These are phyloP conservation scores for Daldinia sp. DNA, from an alignment of 2,329 filamentous ascomycete genomes.

Conservation along the genomic window DNA sequence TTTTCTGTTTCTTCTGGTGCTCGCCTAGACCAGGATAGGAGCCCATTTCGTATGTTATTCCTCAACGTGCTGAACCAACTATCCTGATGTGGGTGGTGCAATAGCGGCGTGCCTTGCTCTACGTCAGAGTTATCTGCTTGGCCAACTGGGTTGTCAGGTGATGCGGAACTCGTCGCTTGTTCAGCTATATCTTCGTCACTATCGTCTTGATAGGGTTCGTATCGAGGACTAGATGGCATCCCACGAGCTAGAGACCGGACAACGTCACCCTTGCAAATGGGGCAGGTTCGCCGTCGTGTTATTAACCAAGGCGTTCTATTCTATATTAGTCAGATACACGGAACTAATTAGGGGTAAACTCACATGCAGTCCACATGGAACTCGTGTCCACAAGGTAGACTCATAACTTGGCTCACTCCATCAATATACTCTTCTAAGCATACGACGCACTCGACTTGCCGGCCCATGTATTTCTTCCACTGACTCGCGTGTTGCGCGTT, in stretches of 20 bases:
- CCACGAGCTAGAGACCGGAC: slow-evolving; percentile 75
- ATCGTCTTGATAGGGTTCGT: slow-evolving; percentile 68
- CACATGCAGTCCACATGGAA: slow-evolving; percentile 99
- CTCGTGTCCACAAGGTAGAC: slow-evolving; percentile 94
- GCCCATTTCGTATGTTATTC: slow-evolving; percentile 46
- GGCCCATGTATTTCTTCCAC: slow-evolving; percentile 75
- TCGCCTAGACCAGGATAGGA: slow-evolving; percentile 35
- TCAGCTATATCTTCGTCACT: slow-evolving; percentile 56
- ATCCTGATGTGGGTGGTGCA: slow-evolving; percentile 47
- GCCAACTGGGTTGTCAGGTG: slow-evolving; percentile 41
- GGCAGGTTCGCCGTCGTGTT: slow-evolving; percentile 94
- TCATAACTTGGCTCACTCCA: slow-evolving; percentile 95
- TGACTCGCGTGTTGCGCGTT: slow-evolving; percentile 57
- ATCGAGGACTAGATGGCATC: slow-evolving; percentile 63
- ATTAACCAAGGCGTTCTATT: slow-evolving; percentile 94
- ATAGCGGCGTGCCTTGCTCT: slow-evolving; percentile 57
- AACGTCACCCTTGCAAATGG: slow-evolving; percentile 98
- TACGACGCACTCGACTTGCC: slow-evolving; percentile 90
- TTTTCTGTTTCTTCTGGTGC: slow-evolving; percentile 28
- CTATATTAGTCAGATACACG: slow-evolving; percentile 41
- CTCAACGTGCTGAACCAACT: slow-evolving; percentile 58
- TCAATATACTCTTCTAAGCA: slow-evolving; percentile 97
- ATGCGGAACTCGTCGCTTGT: slow-evolving; percentile 43
- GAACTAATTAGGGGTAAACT: slow-evolving; percentile 59
- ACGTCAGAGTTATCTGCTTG: slow-evolving; percentile 55